These are phyloP conservation scores for Alternaria sp. DNA, from an alignment of 2,329 filamentous ascomycete species.

Conservation along the genomic window DNA sequence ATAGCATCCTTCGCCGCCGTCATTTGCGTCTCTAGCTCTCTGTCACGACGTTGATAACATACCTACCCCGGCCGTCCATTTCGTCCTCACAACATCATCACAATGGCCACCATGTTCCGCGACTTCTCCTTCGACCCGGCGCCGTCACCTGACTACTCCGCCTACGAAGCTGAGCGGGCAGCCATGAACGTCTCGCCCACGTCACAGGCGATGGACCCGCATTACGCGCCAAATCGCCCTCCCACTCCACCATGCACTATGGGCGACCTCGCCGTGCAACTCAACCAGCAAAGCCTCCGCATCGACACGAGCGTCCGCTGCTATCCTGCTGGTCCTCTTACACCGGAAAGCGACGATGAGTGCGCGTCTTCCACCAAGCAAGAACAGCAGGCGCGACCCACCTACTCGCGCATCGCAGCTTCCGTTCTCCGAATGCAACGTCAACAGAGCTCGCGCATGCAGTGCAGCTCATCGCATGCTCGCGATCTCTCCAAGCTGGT, in stretches of 20 bases:
- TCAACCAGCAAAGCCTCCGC: constrained; percentile 43
- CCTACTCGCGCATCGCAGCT: constrained; percentile 43
- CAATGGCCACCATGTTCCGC: constrained; percentile 42
- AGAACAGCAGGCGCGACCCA: constrained; percentile 19
- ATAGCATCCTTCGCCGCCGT: constrained; percentile 19
- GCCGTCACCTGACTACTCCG: constrained; percentile 35
- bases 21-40: constrained; percentile 6
- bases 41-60: neutral
- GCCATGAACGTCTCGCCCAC: constrained; percentile 45
- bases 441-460: constrained; percentile 49
- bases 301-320: constrained; percentile 26
- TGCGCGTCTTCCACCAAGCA: constrained; percentile 18
- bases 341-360: constrained; percentile 32
- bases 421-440: constrained; percentile 49
- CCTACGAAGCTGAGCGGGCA: constrained; percentile 36
- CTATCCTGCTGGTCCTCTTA: constrained; percentile 25
- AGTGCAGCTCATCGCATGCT: constrained; percentile 49
- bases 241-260: constrained; percentile 44
- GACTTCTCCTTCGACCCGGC: constrained; percentile 49
- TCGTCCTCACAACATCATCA: neutral
- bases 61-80: neutral
- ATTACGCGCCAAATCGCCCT: constrained; percentile 16
- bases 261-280: constrained; percentile 42
- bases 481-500: constrained; percentile 52
- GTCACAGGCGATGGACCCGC: constrained; percentile 21